Evolutionary conservation across 148 eudicot genomes (phyloP).

Genomic region (Hydrangea macrophylla): DNA sequence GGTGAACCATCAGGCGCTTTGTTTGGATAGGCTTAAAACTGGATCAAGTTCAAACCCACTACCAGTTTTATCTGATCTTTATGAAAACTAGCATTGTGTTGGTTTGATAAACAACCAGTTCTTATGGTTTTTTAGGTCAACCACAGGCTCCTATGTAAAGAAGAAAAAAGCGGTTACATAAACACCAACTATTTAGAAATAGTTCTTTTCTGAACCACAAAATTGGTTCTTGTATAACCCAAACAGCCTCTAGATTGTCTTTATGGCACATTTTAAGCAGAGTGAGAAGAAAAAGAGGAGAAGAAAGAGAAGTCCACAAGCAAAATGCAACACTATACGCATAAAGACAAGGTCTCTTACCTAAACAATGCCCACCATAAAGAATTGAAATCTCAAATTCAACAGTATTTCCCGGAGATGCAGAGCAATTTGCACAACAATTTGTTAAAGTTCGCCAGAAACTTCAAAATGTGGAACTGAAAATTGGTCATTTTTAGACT

Average conservation of each 20-base stretch:
- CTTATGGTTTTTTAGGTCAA: too few relatives aligned
- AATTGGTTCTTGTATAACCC: too few relatives aligned
- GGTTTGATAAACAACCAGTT: too few relatives aligned
- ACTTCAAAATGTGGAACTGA: not conserved
- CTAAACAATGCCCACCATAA: not conserved
- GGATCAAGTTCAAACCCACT: too few relatives aligned
- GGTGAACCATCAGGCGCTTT: slow-evolving; percentile 9
- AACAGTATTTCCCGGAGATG: not conserved
- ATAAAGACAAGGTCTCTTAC: not conserved
- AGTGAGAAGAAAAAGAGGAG: not conserved
- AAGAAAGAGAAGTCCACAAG: not conserved
- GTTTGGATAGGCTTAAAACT: too few relatives aligned
- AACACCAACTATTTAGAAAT: too few relatives aligned
- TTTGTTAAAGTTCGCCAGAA: not conserved
- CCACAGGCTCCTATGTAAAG: too few relatives aligned
- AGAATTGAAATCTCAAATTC: not conserved
- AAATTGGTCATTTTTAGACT: not conserved
- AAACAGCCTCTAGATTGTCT: too few relatives aligned
- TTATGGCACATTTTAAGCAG: not conserved
- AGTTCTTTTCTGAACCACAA: too few relatives aligned
- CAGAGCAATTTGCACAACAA: not conserved
- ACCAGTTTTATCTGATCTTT: too few relatives aligned
- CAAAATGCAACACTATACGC: not conserved
- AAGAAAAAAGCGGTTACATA: too few relatives aligned
- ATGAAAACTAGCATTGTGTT: too few relatives aligned